Evolutionary conservation across 768 basidiomycete species (phyloP).

Genomic region (Pleurotus citrinopileatus): DNA sequence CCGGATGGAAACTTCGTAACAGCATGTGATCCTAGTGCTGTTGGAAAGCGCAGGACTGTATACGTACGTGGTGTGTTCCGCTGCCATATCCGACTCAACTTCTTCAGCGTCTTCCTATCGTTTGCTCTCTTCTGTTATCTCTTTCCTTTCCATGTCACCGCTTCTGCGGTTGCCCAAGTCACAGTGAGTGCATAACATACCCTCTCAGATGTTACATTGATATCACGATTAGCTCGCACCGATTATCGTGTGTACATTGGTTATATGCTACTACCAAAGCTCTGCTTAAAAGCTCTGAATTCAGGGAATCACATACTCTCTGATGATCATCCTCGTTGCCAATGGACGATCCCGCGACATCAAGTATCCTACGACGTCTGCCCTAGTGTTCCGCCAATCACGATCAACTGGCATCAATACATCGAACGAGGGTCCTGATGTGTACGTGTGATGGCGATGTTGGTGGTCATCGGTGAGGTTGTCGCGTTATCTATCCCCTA

Average conservation of each 20-base stretch:
- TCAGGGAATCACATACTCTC: not conserved
- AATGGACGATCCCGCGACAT: not conserved
- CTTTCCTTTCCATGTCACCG: not conserved
- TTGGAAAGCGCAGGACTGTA: not conserved
- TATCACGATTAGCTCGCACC: not conserved
- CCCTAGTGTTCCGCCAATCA: not conserved
- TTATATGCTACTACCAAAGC: not conserved
- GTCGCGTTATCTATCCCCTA: too few species aligned
- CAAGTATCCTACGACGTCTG: not conserved
- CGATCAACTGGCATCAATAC: too few species aligned
- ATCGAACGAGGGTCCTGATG: not conserved
- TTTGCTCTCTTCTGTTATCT: not conserved
- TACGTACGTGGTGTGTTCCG: not conserved
- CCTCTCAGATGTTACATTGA: too few species aligned
- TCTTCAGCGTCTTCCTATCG: not conserved
- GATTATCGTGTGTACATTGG: not conserved
- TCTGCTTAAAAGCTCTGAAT: not conserved
- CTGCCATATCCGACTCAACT: not conserved
- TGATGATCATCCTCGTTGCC: not conserved
- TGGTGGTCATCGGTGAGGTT: too few species aligned
- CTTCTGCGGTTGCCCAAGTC: too few species aligned
- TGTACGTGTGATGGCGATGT: too few species aligned
- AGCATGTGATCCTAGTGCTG: too few species aligned
- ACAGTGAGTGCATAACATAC: too few species aligned
- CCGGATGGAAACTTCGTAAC: too few species aligned